Evolutionary conservation across 176 grass and related monocot species (phyloP), one percentile per base, ranked within the genome.

Genomic region (Alopecurus myosuroides): DNA sequence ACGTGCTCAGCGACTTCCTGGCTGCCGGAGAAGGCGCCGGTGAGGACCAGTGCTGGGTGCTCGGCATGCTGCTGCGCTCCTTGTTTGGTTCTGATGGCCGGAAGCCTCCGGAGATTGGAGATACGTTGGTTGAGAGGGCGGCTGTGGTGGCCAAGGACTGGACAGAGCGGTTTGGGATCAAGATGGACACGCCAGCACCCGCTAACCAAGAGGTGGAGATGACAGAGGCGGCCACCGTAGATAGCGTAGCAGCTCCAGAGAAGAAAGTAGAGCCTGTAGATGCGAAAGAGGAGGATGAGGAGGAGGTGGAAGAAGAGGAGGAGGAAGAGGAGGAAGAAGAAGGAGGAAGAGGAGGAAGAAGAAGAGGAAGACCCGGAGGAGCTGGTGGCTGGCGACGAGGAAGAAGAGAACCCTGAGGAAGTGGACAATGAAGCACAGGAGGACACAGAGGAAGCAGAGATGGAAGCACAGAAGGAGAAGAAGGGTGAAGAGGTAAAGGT

Each of bases 121-220:
- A 81, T 78, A 89, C 85, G 14, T 88, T 94, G 72, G 91, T 82
- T 75, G 89, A 94, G 80, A 97, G 86, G 88, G 89, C 92, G 7
- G 67, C 55, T 36, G 83, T 7, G 20, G 88, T 97, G 8, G 81
- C 90, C 11, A 77, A 90, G 77, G 81, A 85, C 69, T 97, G 92
- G 94, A 82, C 61, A 51, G 85, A 84, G 26, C 77, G 77, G n/a
- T 94, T 94, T 63, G 82, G 69, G 20, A 81, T 74, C 14, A 64
- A 84, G 85, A 71, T 78, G 61, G 85, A 79, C 12, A 36, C 70
- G n/a, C 28, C 45, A 17, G 18, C 39, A 9, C 82, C 86, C 3
- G 39, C 19, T 15, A 55, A 35, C 23, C 78, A 78, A 67, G 78
- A 72, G 12, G 69, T 23, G 53, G 72, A 85, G 76, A 84, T 86